Evolutionary conservation across 2,329 filamentous ascomycete species (phyloP).

Genomic region (Aspergillus sp.): DNA sequence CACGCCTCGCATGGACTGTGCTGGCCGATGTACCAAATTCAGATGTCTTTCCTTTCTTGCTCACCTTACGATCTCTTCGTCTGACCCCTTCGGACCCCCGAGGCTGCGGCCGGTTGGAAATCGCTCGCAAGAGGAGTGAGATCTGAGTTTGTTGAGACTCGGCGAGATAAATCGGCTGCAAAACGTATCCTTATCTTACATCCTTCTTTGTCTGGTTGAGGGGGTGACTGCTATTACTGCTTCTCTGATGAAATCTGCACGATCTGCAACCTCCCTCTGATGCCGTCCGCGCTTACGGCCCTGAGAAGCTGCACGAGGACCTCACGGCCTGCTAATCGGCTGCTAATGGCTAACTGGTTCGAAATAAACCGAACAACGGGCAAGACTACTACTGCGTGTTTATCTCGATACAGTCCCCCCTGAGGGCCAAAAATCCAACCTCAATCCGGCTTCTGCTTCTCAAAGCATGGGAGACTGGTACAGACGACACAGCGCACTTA

Average conservation of each 20-base stretch:
- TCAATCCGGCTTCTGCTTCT: background rate
- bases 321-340: background rate
- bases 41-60: background rate
- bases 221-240: background rate
- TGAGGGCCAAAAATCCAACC: background rate
- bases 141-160: background rate
- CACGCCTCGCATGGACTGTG: background rate
- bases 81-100: background rate
- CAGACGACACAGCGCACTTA: background rate
- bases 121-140: background rate
- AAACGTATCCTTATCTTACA: background rate
- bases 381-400: background rate
- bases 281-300: background rate
- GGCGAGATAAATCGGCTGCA: background rate
- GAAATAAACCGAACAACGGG: background rate
- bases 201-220: background rate
- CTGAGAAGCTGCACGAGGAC: background rate
- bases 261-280: background rate
- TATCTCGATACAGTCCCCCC: background rate
- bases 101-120: background rate
- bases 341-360: background rate
- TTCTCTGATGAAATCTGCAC: background rate
- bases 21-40: background rate
- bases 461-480: background rate
- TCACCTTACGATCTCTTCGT: background rate